Evolutionary conservation across 129 eudicot species (phyloP), one percentile per base, ranked within the genome.

Genomic region (Saposhnikovia divaricata): DNA sequence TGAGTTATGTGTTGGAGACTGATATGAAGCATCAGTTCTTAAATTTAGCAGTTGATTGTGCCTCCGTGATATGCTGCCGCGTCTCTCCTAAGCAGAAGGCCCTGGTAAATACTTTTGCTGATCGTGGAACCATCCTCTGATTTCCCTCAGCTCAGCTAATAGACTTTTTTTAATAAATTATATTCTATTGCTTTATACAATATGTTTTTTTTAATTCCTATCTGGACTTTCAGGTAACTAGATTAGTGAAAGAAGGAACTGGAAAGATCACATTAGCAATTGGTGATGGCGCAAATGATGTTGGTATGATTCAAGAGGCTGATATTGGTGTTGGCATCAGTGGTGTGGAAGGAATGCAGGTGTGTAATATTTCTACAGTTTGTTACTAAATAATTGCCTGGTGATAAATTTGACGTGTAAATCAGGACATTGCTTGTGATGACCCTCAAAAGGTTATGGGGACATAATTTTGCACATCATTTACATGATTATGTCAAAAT

Each of bases 311-410:
- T 80, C 93, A 89, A 84, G 93, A 87, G 84, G 93, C 93, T 19
- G 93, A 89, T 57, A 89, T 89, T 61, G 93, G 93, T 48, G 91
- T 89, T 78, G 93, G 93, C 81, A 89, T 89, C 45, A 89, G 93
- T 78, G 93, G 93, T 75, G 88, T 81, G 31, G 93, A 89, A 89
- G 93, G 93, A 81, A 89, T 87, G 93, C 93, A 89, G 93, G 93
- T 89, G 48, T 74, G 88, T 85, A 43, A 77, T 25, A 61, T 74
- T 78, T 76, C 78, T 39, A 48, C 39, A 3, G 14, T 9, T 45
- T 75, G 61, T 50, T 9, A 42, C 44, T 55, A 39, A 61, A 61
- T 13, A 34, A 5, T 40, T 43, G 77, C 44, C 27, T 43, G 28
- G 53, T 46, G 34, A 46, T 75, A 42, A n/a, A 75, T 2, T 12